phyloP scores from a whole-genome alignment of 148 eudicot species.

The Pouteria glomerata region DNA sequence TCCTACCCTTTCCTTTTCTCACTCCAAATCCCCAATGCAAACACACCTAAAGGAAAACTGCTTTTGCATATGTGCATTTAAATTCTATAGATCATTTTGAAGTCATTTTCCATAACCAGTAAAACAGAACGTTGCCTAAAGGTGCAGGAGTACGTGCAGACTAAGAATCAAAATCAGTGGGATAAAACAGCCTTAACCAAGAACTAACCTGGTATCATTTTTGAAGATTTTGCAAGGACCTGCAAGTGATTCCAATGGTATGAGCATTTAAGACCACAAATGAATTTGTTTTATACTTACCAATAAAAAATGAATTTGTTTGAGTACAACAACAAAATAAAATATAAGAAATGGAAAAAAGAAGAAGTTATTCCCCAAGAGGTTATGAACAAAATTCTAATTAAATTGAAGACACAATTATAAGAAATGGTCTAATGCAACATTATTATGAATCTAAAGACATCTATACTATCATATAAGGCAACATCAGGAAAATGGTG shows the following conservation, averaged over 20 bases:
- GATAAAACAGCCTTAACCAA: neutral
- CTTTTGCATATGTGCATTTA: no score
- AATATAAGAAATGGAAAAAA: neutral
- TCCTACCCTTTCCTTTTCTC: no score
- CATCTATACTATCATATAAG: no score
- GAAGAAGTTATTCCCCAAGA: neutral
- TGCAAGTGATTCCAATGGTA: slow-evolving; percentile 24
- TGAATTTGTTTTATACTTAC: neutral
- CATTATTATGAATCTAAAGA: neutral
- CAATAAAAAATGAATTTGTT: no score
- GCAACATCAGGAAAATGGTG: no score
- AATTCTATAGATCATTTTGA: neutral
- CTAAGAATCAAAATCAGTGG: neutral
- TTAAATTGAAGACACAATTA: neutral
- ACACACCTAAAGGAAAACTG: no score
- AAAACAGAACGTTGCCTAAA: neutral
- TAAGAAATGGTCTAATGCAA: neutral
- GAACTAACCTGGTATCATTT: slow-evolving; percentile 86
- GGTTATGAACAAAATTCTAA: neutral
- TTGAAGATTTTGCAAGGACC: slow-evolving; percentile 97
- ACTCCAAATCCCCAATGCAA: no score
- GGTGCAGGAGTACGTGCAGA: neutral
- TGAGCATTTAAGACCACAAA: slow-evolving; percentile 10
- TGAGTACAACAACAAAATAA: no score
- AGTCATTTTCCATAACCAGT: neutral